Base-by-base conservation (phyloP, 768 basidiomycete genomes). In the Mycena amicta region DNA sequence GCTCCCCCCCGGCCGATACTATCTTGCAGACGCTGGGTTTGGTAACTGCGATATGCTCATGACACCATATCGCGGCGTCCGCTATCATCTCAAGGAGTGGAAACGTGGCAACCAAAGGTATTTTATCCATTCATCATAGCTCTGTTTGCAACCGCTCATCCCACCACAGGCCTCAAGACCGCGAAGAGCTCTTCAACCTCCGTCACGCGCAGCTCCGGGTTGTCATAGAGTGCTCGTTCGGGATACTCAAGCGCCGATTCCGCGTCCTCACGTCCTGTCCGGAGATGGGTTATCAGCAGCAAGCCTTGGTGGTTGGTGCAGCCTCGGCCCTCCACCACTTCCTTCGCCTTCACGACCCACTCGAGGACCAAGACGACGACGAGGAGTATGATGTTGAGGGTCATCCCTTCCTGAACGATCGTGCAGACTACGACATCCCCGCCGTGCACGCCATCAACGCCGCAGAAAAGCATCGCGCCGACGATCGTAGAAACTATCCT, bases 21-120 rank as follows among this genome's bases (percentile, higher is more conserved):
- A 8, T 23, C 43, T 45, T 8, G 43, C 15, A 6, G 43, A 45
- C 22, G 43, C 43, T 15, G 43, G 43, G 8, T 45, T 63, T 52
- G 43, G 31, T 16, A 43, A 33, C 43, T 61, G 65, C 41, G 52
- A 66, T 46, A 33, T 53, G 23, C 54, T 71, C 2, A 59, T 72
- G 11, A 57, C 70, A 1, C 69, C 69, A 1, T 70, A 69, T 49
- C 39, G 59, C 1, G 59, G 61, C 0, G 59, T 66, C 2, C 39
- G 57, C 1, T 71, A 71, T 43, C 68, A 70, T 37, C 57, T 71
- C 11, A 54, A 58, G 6, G 67, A 71, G 15, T 71, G 66, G 64
- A 60, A 60, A 20, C 39, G 47, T 6, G 58, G 58, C 0, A 51
- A 46, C 1, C 58, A 60, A 37, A 16, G 58, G 58, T 43, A 2